A percentile compares a stretch with the other conserved stretches of the same genome.
Evolutionary conservation across 2,329 filamentous ascomycete species (phyloP).

Genomic region (Teratosphaeria viscida): DNA sequence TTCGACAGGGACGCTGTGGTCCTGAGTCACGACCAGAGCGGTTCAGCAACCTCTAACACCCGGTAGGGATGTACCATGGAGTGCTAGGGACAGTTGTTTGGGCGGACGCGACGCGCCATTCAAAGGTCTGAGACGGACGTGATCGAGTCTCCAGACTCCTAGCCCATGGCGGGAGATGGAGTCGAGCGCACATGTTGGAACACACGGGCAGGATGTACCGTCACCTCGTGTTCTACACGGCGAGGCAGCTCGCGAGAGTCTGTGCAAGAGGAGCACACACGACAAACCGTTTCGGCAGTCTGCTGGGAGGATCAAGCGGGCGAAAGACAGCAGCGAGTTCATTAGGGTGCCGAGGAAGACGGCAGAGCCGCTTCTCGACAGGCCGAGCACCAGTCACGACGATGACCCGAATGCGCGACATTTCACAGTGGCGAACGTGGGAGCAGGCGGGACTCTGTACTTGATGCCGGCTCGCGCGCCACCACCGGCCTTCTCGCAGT

Average conservation of each 20-base stretch:
- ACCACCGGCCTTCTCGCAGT: conserved; percentile 9
- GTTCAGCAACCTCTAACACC: not conserved
- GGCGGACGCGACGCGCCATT: not conserved
- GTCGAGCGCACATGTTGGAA: conserved; percentile 13
- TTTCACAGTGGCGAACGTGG: conserved; percentile 39
- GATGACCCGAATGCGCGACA: conserved; percentile 22
- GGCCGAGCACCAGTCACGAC: conserved; percentile 7
- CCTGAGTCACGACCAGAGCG: not conserved
- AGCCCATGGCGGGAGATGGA: conserved; percentile 18
- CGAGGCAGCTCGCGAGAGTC: conserved; percentile 5
- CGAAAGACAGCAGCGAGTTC: conserved; percentile 13
- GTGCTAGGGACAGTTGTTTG: not conserved
- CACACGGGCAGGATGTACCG: conserved; percentile 14
- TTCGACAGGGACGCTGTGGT: not conserved
- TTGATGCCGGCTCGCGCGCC: conserved; percentile 30
- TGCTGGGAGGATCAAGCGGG: conserved; percentile 12
- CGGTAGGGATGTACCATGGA: not conserved
- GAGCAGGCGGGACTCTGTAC: conserved; percentile 38
- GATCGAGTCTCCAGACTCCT: not conserved
- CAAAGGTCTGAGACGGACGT: not conserved
- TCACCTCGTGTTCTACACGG: not conserved
- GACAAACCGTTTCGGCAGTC: not conserved
- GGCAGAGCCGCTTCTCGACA: conserved; percentile 6
- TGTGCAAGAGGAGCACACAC: conserved; percentile 3
- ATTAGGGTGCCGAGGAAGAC: conserved; percentile 9